These are phyloP conservation scores for Oenanthe sinensis DNA, from an alignment of 129 eudicot genomes.

Conservation along the genomic window DNA sequence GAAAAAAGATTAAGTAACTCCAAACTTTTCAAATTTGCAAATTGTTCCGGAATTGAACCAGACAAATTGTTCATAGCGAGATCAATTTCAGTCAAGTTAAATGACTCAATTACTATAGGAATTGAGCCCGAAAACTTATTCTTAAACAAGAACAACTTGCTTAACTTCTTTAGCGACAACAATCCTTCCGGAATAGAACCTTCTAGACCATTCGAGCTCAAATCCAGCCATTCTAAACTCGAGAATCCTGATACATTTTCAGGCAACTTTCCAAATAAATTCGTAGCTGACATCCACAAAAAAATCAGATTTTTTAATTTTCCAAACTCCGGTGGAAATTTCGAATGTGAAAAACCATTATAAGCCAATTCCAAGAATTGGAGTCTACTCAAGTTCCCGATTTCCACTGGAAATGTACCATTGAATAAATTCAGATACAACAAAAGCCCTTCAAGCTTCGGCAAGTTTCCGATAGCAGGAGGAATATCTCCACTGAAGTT, in stretches of 20 bases:
- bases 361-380: constrained; percentile 37
- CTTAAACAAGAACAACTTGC: constrained; percentile 31
- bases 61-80: constrained; percentile 48
- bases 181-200: constrained; percentile 62
- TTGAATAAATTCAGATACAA: constrained; percentile 51
- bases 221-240: constrained; percentile 47
- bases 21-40: constrained; percentile 48
- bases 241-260: constrained; percentile 32
- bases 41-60: constrained; percentile 55
- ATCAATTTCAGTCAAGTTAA: constrained; percentile 44
- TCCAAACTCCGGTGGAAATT: constrained; percentile 62
- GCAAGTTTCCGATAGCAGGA: constrained; percentile 42
- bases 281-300: constrained; percentile 46
- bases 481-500: constrained; percentile 88
- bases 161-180: constrained; percentile 55
- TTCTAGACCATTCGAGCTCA: constrained; percentile 38
- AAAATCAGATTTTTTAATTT: constrained; percentile 31
- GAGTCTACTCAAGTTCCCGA: constrained; percentile 53
- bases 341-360: constrained; percentile 37
- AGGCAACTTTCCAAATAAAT: constrained; percentile 55
- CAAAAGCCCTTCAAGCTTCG: constrained; percentile 24
- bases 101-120: constrained; percentile 46
- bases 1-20: constrained; percentile 43
- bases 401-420: constrained; percentile 61
- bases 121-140: constrained; percentile 51